Base-by-base conservation (phyloP, 2,329 filamentous ascomycete genomes). In the Boeremia lycopersici region DNA sequence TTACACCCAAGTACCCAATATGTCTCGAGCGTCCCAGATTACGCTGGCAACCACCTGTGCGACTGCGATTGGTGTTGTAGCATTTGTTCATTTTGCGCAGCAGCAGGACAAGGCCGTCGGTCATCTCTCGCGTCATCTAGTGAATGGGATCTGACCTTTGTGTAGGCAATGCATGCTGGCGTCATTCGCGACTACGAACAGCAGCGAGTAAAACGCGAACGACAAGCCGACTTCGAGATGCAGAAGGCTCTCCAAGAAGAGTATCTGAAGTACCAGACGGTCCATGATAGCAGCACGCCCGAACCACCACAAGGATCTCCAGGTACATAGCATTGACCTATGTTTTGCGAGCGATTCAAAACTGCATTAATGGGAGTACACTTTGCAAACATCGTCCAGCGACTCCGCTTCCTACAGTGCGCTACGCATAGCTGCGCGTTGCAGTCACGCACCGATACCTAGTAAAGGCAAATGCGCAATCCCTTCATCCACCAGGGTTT, bases 181-280 rank as follows among this genome's bases (percentile, higher is more conserved):
- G 95, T 99, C 36, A 81, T 98, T 61, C 90, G 93, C 61, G 95
- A 99, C 71, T 89, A 97, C 82, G 93, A 98, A 72, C 91, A 96
- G 71, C 93, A 96, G 74, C 87, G 90, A 40, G 74, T 97, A 62
- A 97, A 97, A 78, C 84, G 86, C 63, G 95, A 99, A 75, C 88
- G 95, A 55, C 90, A 96, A 74, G 85, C 92, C 46, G 95, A 99
- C 73, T 99, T 99, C 70, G 93, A 98, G 62, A 86, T 96, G 84
- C 95, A 99, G 73, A 85, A 83, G 60, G 84, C 84, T 6, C 80
- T 99, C 42, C 93, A 98, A 77, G 85, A 89, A 68, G 90, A 99
- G 74, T 98, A 97, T 76, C 87, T 88, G 73, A 93, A 93, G 74
- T 82, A 92, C 29, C 95, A 99, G 78, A 89, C 80, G 4, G 93